These are phyloP conservation scores for Stenocarpella maydis DNA, from an alignment of 2,329 filamentous ascomycete genomes.

Conservation along the genomic window DNA sequence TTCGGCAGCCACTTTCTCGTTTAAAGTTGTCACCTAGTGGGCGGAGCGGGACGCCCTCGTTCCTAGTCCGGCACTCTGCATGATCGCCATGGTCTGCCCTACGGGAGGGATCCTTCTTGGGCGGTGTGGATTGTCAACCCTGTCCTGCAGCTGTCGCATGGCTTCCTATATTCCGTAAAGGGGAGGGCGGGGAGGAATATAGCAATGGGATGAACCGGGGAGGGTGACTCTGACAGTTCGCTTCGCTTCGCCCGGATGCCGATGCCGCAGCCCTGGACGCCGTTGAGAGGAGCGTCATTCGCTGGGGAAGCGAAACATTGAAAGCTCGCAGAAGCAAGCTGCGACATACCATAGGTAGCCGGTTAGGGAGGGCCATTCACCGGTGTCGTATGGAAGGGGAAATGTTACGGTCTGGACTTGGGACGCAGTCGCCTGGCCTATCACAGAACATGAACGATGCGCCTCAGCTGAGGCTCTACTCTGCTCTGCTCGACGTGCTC, in stretches of 20 bases:
- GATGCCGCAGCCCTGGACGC: constrained; percentile 1
- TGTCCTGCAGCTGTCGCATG: constrained; percentile 18
- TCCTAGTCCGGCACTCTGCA: constrained; percentile 19
- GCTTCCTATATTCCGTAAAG: background rate
- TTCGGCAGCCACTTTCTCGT: constrained; percentile 17
- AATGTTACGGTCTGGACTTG: constrained; percentile 10
- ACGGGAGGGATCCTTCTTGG: background rate
- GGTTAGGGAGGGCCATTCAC: background rate
- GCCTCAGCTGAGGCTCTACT: constrained; percentile 34
- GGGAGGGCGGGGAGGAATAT: background rate
- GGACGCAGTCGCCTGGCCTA: constrained; percentile 24
- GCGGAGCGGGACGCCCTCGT: constrained; percentile 23
- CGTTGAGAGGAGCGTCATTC: constrained; percentile 6
- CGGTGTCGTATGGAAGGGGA: constrained; percentile 9
- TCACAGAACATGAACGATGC: constrained; percentile 27
- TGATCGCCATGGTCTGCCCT: constrained; percentile 11
- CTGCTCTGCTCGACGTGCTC: constrained; percentile 1
- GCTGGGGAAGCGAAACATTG: constrained; percentile 6
- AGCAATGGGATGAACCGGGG: constrained; percentile 7
- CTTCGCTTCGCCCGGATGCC: background rate
- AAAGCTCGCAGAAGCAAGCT: constrained; percentile 13
- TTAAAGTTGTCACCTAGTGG: constrained; percentile 16
- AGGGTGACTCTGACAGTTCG: constrained; percentile 11
- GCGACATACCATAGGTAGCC: constrained; percentile 14
- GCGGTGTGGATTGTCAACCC: background rate